Evolutionary conservation across 2,329 filamentous ascomycete genomes (phyloP), one percentile per base, ranked within the genome.

Genomic region (Dothideomycetidae sp.): DNA sequence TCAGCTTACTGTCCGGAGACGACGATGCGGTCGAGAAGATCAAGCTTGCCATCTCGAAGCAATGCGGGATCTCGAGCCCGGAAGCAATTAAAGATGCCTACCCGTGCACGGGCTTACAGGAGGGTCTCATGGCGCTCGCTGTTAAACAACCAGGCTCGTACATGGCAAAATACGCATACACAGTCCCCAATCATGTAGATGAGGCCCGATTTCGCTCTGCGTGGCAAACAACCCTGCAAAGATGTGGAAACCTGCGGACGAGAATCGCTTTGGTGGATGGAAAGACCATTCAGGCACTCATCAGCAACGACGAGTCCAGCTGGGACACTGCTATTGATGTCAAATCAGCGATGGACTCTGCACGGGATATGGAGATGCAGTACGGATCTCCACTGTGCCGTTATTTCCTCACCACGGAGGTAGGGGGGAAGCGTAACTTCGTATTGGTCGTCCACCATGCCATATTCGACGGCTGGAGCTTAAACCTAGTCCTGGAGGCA

Each of bases 391-490:
- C 26, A 9, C 28, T 37, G 13, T 14, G 16, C n/a, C 2, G 35
- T 15, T 31, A 15, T 12, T 14, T 16, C 5, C 23, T 37, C 16
- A 21, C 15, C 13, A 12, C 30, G 7, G 5, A 4, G 21, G 7
- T n/a, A 31, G 10, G 12, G n/a, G 12, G 12, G 2, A n/a, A 7
- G 7, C 5, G 9, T 12, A 17, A 5, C 21, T 37, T 31, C n/a
- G 28, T 31, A 29, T 17, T 31, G 12, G 10, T 10, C 7, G 23
- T 37, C 12, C 35, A 37, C 29, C 35, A 37, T 15, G 35, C 35
- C 12, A 9, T 37, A 7, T 37, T 17, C 28, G 35, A 37, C 13
- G 35, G 35, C 11, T 37, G 35, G 35, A 37, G 35, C 17, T 17
- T 37, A 2, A 15, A 14, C 3, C 7, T 37, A 10, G n/a, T 37